Evolutionary conservation across 1,284 basidiomycete genomes (phyloP).

Genomic region (Papiliotrema flavescens): DNA sequence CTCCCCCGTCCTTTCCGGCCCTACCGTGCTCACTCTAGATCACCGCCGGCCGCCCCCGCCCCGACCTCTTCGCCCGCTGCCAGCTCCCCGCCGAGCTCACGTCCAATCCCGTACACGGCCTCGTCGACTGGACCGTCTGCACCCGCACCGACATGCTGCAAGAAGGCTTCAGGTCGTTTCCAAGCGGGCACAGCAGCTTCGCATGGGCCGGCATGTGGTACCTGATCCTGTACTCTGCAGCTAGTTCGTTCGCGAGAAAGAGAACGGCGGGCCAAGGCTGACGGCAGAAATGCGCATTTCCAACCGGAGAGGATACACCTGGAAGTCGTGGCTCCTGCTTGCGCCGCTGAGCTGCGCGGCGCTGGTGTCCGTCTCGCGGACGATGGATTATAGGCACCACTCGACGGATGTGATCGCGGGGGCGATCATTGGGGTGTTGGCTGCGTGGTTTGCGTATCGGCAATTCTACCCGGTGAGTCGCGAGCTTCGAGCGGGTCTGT

Average conservation of each 20-base stretch:
- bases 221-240: slow-evolving; percentile 53
- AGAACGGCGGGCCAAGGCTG: slow-evolving; percentile 54
- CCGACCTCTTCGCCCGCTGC: slow-evolving; percentile 79
- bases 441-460: slow-evolving; percentile 42
- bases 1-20: background rate
- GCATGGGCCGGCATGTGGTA: slow-evolving; percentile 48
- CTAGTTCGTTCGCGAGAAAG: slow-evolving; percentile 40
- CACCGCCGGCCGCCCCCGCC: slow-evolving; percentile 81
- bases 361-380: slow-evolving; percentile 79
- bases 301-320: slow-evolving; percentile 72
- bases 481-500: background rate
- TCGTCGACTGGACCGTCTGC: slow-evolving; percentile 74
- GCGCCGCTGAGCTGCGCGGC: slow-evolving; percentile 73
- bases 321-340: slow-evolving; percentile 81
- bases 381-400: slow-evolving; percentile 57
- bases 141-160: slow-evolving; percentile 66
- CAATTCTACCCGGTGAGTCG: slow-evolving; percentile 46
- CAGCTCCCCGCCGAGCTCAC: slow-evolving; percentile 62
- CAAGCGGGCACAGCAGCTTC: slow-evolving; percentile 80
- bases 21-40: slow-evolving; percentile 33
- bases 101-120: slow-evolving; percentile 64
- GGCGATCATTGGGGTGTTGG: slow-evolving; percentile 34
- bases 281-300: slow-evolving; percentile 77
- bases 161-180: slow-evolving; percentile 91
- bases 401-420: slow-evolving; percentile 44